A percentile compares a stretch with the other conserved stretches of the same genome.
Evolutionary conservation across 257 asterid species (phyloP).

Genomic region (Thymus mandschuricus): DNA sequence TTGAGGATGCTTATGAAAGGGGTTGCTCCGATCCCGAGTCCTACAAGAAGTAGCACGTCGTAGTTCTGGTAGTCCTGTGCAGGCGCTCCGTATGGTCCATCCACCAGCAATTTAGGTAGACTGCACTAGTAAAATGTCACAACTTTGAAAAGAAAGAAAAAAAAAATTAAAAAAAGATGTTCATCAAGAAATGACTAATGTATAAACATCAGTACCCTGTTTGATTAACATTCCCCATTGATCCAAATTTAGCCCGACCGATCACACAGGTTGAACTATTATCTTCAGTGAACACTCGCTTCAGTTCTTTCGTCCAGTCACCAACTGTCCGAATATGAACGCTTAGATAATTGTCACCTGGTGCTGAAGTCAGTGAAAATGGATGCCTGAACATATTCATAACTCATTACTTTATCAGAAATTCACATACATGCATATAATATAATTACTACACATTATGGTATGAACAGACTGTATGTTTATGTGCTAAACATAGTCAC

Average conservation of each 20-base stretch:
- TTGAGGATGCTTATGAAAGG: slow-evolving; percentile 91
- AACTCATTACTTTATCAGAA: slow-evolving; percentile 30
- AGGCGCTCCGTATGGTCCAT: slow-evolving; percentile 97
- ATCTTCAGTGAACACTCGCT: slow-evolving; percentile 69
- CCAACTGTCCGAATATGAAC: slow-evolving; percentile 91
- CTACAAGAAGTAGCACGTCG: slow-evolving; percentile 83
- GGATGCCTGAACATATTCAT: slow-evolving; percentile 74
- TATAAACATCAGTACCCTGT: slow-evolving; percentile 21
- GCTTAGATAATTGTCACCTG: slow-evolving; percentile 81
- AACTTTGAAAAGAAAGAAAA: neutral
- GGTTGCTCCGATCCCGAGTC: slow-evolving; percentile 95
- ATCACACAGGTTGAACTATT: slow-evolving; percentile 53
- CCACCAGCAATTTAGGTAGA: slow-evolving; percentile 75
- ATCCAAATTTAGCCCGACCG: slow-evolving; percentile 70
- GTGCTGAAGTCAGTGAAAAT: slow-evolving; percentile 96
- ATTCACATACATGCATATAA: neutral
- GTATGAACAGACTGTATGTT: too few relatives aligned
- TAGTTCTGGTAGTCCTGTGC: slow-evolving; percentile 90
- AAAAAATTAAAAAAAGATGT: too few relatives aligned
- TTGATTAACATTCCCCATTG: slow-evolving; percentile 53
- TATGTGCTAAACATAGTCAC: neutral
- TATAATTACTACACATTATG: neutral
- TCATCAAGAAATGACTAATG: neutral
- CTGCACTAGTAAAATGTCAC: slow-evolving; percentile 37
- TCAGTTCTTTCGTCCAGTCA: slow-evolving; percentile 66